A percentile compares a stretch with the other conserved stretches of the same genome.
These are phyloP conservation scores for Clitocybe nebularis DNA, from an alignment of 1,284 basidiomycete genomes.

Conservation along the genomic window DNA sequence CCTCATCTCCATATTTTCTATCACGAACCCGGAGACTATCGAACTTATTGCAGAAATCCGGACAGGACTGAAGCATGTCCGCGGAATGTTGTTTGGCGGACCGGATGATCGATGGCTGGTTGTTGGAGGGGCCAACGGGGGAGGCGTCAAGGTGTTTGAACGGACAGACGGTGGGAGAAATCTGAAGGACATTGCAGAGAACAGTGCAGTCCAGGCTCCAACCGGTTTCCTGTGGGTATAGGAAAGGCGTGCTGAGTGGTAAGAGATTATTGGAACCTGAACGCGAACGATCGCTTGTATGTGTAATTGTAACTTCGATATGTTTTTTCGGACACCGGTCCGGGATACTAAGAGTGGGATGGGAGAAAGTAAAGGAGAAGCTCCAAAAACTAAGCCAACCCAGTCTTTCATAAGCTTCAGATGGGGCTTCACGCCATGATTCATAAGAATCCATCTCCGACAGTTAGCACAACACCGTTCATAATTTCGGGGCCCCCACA, in stretches of 20 bases:
- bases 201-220: constrained; percentile 33
- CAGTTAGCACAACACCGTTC: too few species aligned
- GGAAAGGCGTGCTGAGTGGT: neutral
- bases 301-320: constrained; percentile 2
- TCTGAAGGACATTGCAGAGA: constrained; percentile 37
- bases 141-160: constrained; percentile 51
- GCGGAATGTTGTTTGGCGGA: constrained; percentile 51
- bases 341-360: neutral
- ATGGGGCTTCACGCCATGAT: too few species aligned
- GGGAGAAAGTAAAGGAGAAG: too few species aligned
- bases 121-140: constrained; percentile 43
- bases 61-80: constrained; percentile 48
- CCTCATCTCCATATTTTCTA: constrained; percentile 54
- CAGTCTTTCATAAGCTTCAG: too few species aligned
- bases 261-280: neutral
- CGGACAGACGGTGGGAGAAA: constrained; percentile 43
- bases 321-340: neutral
- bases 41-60: constrained; percentile 45
- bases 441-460: too few species aligned
- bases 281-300: neutral
- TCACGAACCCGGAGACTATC: constrained; percentile 34
- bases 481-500: too few species aligned
- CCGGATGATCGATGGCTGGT: constrained; percentile 43
- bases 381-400: neutral
- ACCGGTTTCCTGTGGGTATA: constrained; percentile 46